Conservation (phyloP, 2,329 filamentous ascomycete genomes). For the Cladosporium sp. region DNA sequence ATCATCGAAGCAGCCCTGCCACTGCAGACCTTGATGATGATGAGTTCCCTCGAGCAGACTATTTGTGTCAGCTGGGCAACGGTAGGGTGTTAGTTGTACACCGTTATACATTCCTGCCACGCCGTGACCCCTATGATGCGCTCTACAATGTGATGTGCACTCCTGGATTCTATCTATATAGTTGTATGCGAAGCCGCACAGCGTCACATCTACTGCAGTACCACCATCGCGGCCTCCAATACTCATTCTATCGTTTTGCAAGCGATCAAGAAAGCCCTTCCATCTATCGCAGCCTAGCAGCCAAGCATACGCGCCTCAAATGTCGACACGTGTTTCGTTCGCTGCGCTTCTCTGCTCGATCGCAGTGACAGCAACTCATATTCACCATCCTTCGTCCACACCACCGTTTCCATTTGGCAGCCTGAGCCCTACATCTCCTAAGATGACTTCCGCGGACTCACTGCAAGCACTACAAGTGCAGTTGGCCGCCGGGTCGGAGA, state of each 20-base stretch:
- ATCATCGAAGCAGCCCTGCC: background rate
- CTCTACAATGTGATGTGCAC: background rate
- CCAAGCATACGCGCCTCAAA: slow-evolving; percentile 10
- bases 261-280: background rate
- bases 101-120: slow-evolving; percentile 14
- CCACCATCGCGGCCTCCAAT: background rate
- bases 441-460: slow-evolving; percentile 1
- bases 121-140: background rate
- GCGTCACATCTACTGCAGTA: background rate
- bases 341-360: slow-evolving; percentile 3
- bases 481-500: slow-evolving; percentile 4
- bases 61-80: slow-evolving; percentile 6
- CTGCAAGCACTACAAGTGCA: slow-evolving; percentile 2
- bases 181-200: background rate
- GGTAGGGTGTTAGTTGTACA: slow-evolving; percentile 12
- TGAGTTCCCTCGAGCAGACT: background rate
- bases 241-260: background rate
- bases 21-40: background rate
- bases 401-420: background rate
- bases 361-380: slow-evolving; percentile 9
- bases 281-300: background rate
- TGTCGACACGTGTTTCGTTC: slow-evolving; percentile 13
- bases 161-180: background rate
- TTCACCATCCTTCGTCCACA: slow-evolving; percentile 7
- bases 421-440: background rate